Evolutionary conservation across 257 asterid genomes (phyloP).

Genomic region (Scutellaria baicalensis): DNA sequence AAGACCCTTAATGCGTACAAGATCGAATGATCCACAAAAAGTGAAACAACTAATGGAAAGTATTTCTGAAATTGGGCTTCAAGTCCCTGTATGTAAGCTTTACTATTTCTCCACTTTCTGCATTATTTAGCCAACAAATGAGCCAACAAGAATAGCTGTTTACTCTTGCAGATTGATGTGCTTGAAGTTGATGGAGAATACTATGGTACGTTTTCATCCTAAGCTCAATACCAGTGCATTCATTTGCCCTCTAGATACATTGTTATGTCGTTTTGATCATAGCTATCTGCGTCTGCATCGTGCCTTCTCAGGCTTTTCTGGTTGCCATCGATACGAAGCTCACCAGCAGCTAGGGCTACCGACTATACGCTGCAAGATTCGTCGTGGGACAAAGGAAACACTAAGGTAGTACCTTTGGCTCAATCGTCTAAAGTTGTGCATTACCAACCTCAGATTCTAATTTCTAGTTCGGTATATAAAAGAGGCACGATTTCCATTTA

Average conservation of each 20-base stretch:
- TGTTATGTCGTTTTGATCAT: not conserved
- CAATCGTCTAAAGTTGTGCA: not conserved
- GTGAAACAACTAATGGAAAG: conserved; percentile 83
- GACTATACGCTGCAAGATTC: conserved; percentile 84
- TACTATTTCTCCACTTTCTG: not conserved
- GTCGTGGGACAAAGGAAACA: conserved; percentile 95
- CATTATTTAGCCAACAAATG: not conserved
- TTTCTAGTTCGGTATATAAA: not conserved
- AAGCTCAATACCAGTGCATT: not conserved
- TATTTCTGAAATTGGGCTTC: conserved; percentile 78
- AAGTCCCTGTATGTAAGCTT: conserved; percentile 92
- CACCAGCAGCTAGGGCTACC: conserved; percentile 86
- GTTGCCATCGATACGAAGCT: conserved; percentile 96
- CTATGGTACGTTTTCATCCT: conserved; percentile 44
- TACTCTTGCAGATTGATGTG: conserved; percentile 85
- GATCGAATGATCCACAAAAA: conserved; percentile 71
- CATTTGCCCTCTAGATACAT: not conserved
- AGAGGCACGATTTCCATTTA: not conserved
- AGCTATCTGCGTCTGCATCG: not conserved
- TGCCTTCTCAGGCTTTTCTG: conserved; percentile 67
- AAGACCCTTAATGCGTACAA: conserved; percentile 87
- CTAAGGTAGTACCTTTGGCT: conserved; percentile 40
- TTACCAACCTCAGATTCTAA: not conserved
- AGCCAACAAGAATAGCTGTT: too few relatives aligned
- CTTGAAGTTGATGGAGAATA: conserved; percentile 89